Base-by-base conservation (phyloP, 306 rosid genomes). In the Cicer chorassanicum region DNA sequence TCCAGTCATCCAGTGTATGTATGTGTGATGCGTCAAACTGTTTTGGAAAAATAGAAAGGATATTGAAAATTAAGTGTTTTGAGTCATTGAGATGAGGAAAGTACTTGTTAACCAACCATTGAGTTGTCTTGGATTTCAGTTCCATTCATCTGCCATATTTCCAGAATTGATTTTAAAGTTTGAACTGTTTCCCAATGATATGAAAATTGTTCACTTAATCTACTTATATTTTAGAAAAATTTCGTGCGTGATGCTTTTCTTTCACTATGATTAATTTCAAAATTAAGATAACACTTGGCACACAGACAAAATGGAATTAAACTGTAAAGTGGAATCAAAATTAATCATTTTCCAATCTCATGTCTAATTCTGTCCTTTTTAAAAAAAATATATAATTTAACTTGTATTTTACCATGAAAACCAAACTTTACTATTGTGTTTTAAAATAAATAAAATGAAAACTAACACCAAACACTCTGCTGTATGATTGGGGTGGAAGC, bases 51-150 rank as follows among this genome's bases (percentile, higher is more conserved):
- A 70, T 41, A 18, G 0, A 4, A 21, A 48, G 13, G 38, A 60
- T 48, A 38, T 77, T 36, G 29, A 56, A 56, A 48, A 42, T 9
- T 42, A 42, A 6, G 45, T 42, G 45, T 42, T 42, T 42, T 42
- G 9, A 42, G 45, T 42, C 8, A 42, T 42, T 42, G 45, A 42
- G 45, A 42, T 6, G 42, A 6, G 11, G 48, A 3, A 43, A 43
- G 9, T 48, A 14, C 16, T 81, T 80, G 66, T 66, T 60, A 49
- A 13, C n/a, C 8, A 9, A 57, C 53, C 45, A 59, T 46, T 65
- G 46, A 44, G 6, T 36, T 11, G 42, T 29, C 18, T 57, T 46
- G 78, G 36, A 2, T 29, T 19, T 10, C 36, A 57, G 13, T 21
- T 21, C 40, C 8, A 10, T 0, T 24, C 21, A 51, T 51, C 57